Base-by-base conservation (phyloP, 108 stramenopile genomes). In the Skeletonema costatum region DNA sequence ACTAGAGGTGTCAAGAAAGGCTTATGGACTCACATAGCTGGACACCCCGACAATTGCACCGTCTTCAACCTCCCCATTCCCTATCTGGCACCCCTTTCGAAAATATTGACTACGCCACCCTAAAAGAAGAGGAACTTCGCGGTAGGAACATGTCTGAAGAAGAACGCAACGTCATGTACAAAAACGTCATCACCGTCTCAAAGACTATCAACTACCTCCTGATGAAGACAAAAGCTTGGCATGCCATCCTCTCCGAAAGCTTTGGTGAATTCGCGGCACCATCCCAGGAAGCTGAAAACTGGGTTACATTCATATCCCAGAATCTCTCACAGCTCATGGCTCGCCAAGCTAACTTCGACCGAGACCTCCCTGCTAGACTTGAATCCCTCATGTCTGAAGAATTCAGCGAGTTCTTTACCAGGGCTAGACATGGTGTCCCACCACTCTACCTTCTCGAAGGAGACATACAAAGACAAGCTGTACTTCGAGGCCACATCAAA, bases 131-230 rank as follows among this genome's bases (percentile, higher is more conserved):
- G 32, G 68, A 69, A 8, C 21, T 25, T 1, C 32, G 48, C 1
- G 44, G n/a, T 2, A 32, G 68, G 12, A 53, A 17, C 29, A 48
- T 69, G 44, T 31, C 50, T 0, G 68, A 69, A 30, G 31, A 44
- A 0, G 68, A 69, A n/a, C 42, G 41, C 19, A 25, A n/a, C 2
- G 29, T 1, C 10, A 6, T 69, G 48, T n/a, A 69, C 46, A 53
- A 53, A 48, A 53, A 32, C 68, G 42, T 32, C 19, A n/a, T 69
- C 16, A 14, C 30, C 1, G 11, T 53, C 29, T 48, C 68, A 32
- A 14, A 25, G n/a, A 69, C 68, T n/a, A 48, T 69, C 17, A 32
- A 69, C 17, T 53, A 69, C 46, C 68, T 69, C n/a, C 46, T 46
- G 29, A 44, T 46, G 32, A 69, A 69, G 44, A 17, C 29, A 3